These are phyloP conservation scores for Cardiosporidium cionae DNA, from an alignment of 169 alveolate genomes.

Conservation along the genomic window DNA sequence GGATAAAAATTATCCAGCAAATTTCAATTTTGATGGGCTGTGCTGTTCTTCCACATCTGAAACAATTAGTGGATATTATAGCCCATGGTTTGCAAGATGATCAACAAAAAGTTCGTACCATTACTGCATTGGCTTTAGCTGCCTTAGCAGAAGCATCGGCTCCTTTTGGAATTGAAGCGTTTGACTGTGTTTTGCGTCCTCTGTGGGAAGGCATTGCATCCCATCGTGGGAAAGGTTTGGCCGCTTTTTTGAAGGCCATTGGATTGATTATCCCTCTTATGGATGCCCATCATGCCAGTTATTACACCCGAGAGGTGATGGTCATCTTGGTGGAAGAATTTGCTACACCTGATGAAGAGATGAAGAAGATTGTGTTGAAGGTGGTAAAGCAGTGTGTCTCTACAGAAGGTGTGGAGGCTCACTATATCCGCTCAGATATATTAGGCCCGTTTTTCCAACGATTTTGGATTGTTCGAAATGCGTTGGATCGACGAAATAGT, in stretches of 20 bases:
- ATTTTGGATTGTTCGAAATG: constrained; percentile 87
- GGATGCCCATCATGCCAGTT: constrained; percentile 97
- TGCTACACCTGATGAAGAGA: constrained; percentile 95
- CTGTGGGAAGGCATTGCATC: constrained; percentile 93
- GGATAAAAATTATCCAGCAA: constrained; percentile 96
- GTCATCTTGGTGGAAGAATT: constrained; percentile 92
- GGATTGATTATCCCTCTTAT: constrained; percentile 94
- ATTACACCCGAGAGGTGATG: constrained; percentile 93
- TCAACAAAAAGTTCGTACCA: constrained; percentile 78
- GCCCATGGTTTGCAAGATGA: constrained; percentile 94
- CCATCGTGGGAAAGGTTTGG: constrained; percentile 92
- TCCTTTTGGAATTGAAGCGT: constrained; percentile 99
- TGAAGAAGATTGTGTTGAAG: constrained; percentile 90
- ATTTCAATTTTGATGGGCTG: constrained; percentile 95
- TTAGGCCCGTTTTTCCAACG: constrained; percentile 89
- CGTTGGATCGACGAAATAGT: constrained; percentile 87
- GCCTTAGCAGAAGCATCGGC: constrained; percentile 99
- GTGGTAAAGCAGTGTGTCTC: constrained; percentile 96
- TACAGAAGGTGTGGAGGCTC: constrained; percentile 95
- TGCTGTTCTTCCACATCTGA: constrained; percentile 95
- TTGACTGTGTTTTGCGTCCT: constrained; percentile 91
- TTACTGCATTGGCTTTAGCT: constrained; percentile 97
- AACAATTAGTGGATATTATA: constrained; percentile 91
- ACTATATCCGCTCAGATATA: constrained; percentile 87
- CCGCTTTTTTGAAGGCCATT: constrained; percentile 96